Base-by-base conservation (phyloP, 2,329 filamentous ascomycete genomes). In the Aspergillus brunneoviolaceus region DNA sequence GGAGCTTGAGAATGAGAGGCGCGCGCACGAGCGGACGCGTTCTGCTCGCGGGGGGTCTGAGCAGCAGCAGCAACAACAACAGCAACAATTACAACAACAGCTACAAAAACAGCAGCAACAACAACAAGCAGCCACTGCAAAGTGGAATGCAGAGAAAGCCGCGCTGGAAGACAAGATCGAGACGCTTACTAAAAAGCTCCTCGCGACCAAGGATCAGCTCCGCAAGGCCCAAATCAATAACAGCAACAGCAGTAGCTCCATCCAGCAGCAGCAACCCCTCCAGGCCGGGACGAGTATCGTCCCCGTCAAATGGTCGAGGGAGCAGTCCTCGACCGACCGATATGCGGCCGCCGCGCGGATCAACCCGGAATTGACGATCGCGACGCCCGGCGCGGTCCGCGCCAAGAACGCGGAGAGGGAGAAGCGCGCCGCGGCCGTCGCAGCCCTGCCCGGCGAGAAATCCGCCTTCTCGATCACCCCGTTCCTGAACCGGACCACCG, bases 381-480 rank as follows among this genome's bases (percentile, higher is more conserved):
- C 80, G 49, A 84, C 82, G 0, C 82, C 82, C 19, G 82, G 81
- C 48, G 79, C 80, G 50, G 71, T 78, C 49, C 69, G 73, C 42
- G 65, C 72, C 51, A 75, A 78, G 23, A 89, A 88, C 74, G 88
- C 87, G 72, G 79, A 82, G 58, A 82, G 80, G 51, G 74, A 80
- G 29, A 84, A 87, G 21, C 83, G 85, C 42, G 82, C 39, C 39
- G 39, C 16, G 3, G 39, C 85, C 42, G 82, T 16, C 2, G 33
- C 33, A 12, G 33, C 85, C 1, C 78, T 86, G 58, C 80, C 90
- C 5, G 92, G 90, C 31, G 91, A 96, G 71, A 97, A 96, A 75
- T 97, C 93, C 0, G 88, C 85, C 2, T 97, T 98, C 75, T 96
- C 92, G 4, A 92, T 97, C 64, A 98, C 94, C 0, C 94, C 94